phyloP scores from a whole-genome alignment of 345 rosid species.

The Citrus glauca region DNA sequence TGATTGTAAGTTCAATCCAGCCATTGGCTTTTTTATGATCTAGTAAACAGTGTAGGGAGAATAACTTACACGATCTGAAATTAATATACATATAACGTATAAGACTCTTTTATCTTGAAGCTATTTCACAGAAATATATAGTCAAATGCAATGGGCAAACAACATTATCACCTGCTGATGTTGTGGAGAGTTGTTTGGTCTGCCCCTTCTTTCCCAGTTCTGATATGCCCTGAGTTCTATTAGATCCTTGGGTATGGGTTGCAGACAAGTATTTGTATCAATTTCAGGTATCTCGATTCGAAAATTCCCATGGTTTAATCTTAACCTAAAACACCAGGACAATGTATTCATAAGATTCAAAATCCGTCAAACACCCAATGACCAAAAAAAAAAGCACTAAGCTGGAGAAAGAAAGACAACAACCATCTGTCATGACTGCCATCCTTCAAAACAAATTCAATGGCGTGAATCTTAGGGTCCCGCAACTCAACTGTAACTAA shows the following conservation, averaged over 20 bases:
- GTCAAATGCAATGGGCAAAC: slow-evolving; percentile 2
- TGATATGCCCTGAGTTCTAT: slow-evolving; percentile 48
- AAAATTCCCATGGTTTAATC: slow-evolving; percentile 50
- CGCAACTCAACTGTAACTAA: slow-evolving; percentile 45
- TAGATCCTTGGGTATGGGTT: slow-evolving; percentile 37
- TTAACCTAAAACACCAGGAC: slow-evolving; percentile 37
- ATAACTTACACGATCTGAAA: not conserved
- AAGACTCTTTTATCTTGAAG: not conserved
- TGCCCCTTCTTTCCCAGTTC: slow-evolving; percentile 57
- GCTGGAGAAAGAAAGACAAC: not conserved
- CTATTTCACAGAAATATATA: not conserved
- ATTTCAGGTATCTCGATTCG: slow-evolving; percentile 50
- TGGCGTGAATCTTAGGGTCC: slow-evolving; percentile 43
- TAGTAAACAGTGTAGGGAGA: not conserved
- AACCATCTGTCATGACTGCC: slow-evolving; percentile 54
- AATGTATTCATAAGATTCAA: slow-evolving; percentile 2
- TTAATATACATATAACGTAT: not conserved
- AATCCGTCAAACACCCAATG: slow-evolving; percentile 4
- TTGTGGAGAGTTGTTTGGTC: slow-evolving; percentile 36
- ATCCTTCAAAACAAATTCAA: slow-evolving; percentile 64
- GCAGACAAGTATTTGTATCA: slow-evolving; percentile 24
- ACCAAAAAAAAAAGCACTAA: not conserved
- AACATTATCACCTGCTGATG: slow-evolving; percentile 45
- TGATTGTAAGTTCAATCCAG: not conserved
- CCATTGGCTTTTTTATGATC: not conserved